A percentile compares a stretch with the other conserved stretches of the same genome.
These are phyloP conservation scores for Xylaria sp. DNA, from an alignment of 2,329 filamentous ascomycete species.

Conservation along the genomic window DNA sequence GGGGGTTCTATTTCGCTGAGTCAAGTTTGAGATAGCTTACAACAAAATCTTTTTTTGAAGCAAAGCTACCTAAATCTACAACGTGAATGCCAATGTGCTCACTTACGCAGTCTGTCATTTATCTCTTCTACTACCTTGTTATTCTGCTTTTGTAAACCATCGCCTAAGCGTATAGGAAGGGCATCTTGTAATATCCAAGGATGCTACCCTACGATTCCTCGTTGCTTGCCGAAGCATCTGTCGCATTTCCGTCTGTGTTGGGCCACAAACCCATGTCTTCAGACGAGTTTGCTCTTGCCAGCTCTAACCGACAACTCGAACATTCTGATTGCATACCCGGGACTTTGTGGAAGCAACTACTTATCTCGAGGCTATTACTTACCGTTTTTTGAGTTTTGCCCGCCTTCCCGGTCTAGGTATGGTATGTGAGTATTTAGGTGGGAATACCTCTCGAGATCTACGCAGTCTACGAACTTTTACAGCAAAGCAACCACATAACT, in stretches of 20 bases:
- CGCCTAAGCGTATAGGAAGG: too few relatives aligned
- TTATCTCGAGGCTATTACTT: not conserved
- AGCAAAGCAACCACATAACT: too few relatives aligned
- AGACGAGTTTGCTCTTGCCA: not conserved
- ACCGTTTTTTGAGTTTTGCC: not conserved
- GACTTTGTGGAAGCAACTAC: not conserved
- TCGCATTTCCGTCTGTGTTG: not conserved
- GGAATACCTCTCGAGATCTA: too few relatives aligned
- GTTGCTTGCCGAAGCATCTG: not conserved
- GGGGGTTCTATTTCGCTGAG: not conserved
- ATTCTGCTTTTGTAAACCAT: too few relatives aligned
- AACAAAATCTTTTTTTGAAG: not conserved
- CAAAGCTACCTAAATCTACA: not conserved
- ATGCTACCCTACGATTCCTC: not conserved
- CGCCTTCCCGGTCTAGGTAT: not conserved
- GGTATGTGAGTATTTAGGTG: too few relatives aligned
- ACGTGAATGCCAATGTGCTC: not conserved
- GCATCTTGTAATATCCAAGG: not conserved
- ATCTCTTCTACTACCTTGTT: too few relatives aligned
- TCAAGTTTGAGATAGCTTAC: not conserved
- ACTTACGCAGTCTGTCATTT: not conserved
- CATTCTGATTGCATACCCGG: not conserved
- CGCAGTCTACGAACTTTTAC: too few relatives aligned
- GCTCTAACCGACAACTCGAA: not conserved
- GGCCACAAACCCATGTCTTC: not conserved